Evolutionary conservation across 345 rosid genomes (phyloP), one percentile per base, ranked within the genome.

Genomic region (Streptanthus diversifolius): DNA sequence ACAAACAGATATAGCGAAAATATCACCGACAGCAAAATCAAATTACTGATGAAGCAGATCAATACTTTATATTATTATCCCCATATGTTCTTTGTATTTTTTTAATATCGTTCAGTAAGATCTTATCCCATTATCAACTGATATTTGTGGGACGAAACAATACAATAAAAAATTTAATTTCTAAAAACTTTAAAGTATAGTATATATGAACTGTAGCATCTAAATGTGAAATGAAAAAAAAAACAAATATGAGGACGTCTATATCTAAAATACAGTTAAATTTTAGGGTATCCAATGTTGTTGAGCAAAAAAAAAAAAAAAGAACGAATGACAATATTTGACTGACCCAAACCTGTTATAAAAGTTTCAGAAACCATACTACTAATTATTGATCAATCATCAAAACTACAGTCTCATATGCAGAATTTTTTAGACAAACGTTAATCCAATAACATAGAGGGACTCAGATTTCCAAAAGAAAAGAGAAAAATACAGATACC

Each of bases 11-110:
- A 24, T 13, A 32, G 33, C 12, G 18, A 62, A 75, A 61, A 75
- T 48, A 75, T 53, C 64, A 62, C 79, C 79, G 70, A 76, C 74
- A 76, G 70, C 74, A 62, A 76, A 43, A 69, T 69, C 75, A 53
- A 32, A 32, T 33, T 24, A 61, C 58, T 15, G 41, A 51, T 18
- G 55, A 62, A 54, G 18, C 59, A 62, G 70, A 53, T 76, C 43
- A 19, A 63, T 32, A 27, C 10, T 41, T 60, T 44, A 22, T 41
- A 35, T 44, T 10, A 32, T 51, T 67, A 21, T 30, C 11, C 21
- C 5, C 17, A 14, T 30, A 30, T n/a, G 21, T 29, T 44, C 10
- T 17, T 15, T n/a, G n/a, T n/a, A n/a, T 18, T 18, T 47, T 8
- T 3, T 62, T 9, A 12, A 22, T 51, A 51, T 11, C 30, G 19